Percentiles rank a stretch among this genome's conserved stretches.
Conservation (phyloP, 75 land plant genomes). For the Pinus albicaulis region DNA sequence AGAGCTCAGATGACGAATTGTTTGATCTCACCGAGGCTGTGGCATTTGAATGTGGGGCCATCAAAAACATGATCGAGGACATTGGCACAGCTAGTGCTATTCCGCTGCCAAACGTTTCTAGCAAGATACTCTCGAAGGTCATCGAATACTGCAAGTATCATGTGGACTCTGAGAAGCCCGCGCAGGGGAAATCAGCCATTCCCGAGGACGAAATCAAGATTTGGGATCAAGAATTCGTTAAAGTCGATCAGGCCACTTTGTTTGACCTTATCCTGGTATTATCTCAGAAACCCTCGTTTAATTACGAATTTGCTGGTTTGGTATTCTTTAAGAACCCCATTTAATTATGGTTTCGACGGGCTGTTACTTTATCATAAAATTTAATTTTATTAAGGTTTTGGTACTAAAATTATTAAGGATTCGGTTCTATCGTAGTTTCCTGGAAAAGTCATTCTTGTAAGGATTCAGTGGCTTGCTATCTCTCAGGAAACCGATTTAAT, state of each 20-base stretch:
- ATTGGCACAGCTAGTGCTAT: constrained; percentile 16
- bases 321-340: too few relatives aligned
- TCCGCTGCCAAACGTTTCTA: constrained; percentile 32
- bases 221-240: constrained; percentile 60
- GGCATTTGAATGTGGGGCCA: constrained; percentile 23
- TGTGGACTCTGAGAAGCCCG: constrained; percentile 18
- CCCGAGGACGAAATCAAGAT: constrained; percentile 48
- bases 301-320: too few relatives aligned
- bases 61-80: constrained; percentile 44
- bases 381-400: too few relatives aligned
- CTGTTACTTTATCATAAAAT: too few relatives aligned
- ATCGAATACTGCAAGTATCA: constrained; percentile 41
- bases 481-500: too few relatives aligned
- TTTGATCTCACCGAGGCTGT: constrained; percentile 38
- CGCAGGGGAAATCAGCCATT: constrained; percentile 14
- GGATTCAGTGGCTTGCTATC: too few relatives aligned
- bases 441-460: too few relatives aligned
- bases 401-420: too few relatives aligned
- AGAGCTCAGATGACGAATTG: constrained; percentile 27
- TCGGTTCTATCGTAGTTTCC: too few relatives aligned
- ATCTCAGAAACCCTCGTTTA: too few relatives aligned
- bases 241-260: constrained; percentile 67
- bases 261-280: constrained; percentile 68
- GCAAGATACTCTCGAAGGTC: constrained; percentile 27
- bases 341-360: too few relatives aligned